A percentile compares a stretch with the other conserved stretches of the same genome.
These are phyloP conservation scores for Syncephalastrum contaminatum DNA, from an alignment of 371 early-diverging fungal species.

Conservation along the genomic window DNA sequence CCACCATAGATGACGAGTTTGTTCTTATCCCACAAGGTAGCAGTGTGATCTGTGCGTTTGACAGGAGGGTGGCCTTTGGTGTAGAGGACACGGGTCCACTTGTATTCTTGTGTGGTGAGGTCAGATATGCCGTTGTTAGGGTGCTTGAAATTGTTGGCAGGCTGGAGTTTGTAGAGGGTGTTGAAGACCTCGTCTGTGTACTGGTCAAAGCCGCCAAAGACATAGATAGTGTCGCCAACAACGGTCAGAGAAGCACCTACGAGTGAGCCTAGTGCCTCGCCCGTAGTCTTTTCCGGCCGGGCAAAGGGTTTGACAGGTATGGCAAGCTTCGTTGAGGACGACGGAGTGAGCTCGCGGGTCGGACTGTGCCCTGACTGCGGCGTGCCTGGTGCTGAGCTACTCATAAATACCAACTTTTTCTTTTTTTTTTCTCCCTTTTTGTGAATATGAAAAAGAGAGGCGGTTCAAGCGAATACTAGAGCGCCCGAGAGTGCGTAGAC, in stretches of 20 bases:
- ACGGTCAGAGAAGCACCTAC: constrained; percentile 65
- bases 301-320: constrained; percentile 18
- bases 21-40: constrained; percentile 59
- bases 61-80: constrained; percentile 62
- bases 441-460: neutral
- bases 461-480: no score
- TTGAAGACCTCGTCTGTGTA: constrained; percentile 71
- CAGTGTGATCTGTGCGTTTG: constrained; percentile 68
- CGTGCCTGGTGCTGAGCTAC: constrained; percentile 20
- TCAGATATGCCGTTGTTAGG: constrained; percentile 10
- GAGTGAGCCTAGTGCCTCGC: constrained; percentile 55
- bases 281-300: constrained; percentile 39
- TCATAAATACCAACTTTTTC: constrained; percentile 7
- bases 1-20: constrained; percentile 77
- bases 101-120: constrained; percentile 20
- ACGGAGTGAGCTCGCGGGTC: constrained; percentile 12
- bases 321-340: constrained; percentile 23
- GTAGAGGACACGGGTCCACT: constrained; percentile 61
- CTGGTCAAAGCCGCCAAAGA: constrained; percentile 73
- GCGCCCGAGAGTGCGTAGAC: no score
- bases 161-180: constrained; percentile 50
- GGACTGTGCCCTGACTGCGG: constrained; percentile 19
- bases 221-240: constrained; percentile 45
- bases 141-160: constrained; percentile 13
- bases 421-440: neutral